Conservation (phyloP, 2,329 filamentous ascomycete genomes). For the Fusarium tanahbumbuense region DNA sequence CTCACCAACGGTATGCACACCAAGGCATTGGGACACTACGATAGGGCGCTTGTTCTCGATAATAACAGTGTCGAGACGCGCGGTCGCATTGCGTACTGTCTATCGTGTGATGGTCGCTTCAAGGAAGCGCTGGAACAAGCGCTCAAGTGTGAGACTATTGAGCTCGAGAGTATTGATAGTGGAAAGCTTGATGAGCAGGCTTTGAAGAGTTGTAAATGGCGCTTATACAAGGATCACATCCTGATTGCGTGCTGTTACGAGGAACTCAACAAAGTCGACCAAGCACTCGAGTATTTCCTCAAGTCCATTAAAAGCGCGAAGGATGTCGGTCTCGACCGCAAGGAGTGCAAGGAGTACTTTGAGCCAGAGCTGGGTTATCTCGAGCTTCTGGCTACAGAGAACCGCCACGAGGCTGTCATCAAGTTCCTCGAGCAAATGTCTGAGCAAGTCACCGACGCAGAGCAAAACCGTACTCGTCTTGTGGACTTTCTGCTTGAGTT, state of each 20-base stretch:
- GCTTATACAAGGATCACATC: constrained; percentile 56
- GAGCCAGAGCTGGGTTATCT: constrained; percentile 54
- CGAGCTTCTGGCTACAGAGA: constrained; percentile 53
- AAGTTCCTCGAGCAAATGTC: constrained; percentile 51
- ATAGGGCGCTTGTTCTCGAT: constrained; percentile 53
- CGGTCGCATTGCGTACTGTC: constrained; percentile 57
- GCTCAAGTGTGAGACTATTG: constrained; percentile 53
- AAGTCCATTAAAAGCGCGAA: constrained; percentile 51
- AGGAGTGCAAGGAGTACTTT: constrained; percentile 51
- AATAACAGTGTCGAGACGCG: constrained; percentile 53
- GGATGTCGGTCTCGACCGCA: constrained; percentile 42
- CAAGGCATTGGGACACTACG: constrained; percentile 52
- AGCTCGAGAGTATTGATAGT: constrained; percentile 47
- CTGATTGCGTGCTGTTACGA: constrained; percentile 54
- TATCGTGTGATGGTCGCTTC: constrained; percentile 52
- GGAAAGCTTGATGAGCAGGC: constrained; percentile 42
- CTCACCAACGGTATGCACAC: constrained; percentile 52
- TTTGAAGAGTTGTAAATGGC: constrained; percentile 51
- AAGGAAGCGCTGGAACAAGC: constrained; percentile 52
- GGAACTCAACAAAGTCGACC: constrained; percentile 48
- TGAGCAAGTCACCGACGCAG: constrained; percentile 38
- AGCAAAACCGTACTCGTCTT: constrained; percentile 46
- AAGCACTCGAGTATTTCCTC: constrained; percentile 52
- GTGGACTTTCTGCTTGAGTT: constrained; percentile 53
- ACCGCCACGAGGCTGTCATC: constrained; percentile 52